These are phyloP conservation scores for Multifurca ochricompacta DNA, from an alignment of 768 basidiomycete genomes.

Conservation along the genomic window DNA sequence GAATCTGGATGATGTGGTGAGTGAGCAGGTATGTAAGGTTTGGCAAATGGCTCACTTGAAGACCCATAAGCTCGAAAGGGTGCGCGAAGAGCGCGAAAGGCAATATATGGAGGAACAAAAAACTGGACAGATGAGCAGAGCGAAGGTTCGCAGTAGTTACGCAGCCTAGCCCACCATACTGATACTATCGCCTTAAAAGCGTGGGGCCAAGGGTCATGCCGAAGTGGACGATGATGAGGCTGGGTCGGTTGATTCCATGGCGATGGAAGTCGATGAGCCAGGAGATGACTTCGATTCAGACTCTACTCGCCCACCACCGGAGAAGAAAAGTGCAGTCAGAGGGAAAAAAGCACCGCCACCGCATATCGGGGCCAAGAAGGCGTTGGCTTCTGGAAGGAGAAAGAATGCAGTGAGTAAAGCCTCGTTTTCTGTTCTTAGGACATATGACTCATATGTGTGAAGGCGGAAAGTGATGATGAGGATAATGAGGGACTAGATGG, in stretches of 20 bases:
- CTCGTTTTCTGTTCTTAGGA: neutral
- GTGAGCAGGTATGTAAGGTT: slow-evolving; percentile 21
- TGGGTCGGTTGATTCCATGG: slow-evolving; percentile 59
- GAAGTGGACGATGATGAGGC: slow-evolving; percentile 46
- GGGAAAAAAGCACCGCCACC: slow-evolving; percentile 28
- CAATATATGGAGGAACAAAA: slow-evolving; percentile 44
- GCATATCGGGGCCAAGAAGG: slow-evolving; percentile 23
- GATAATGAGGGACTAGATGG: slow-evolving; percentile 48
- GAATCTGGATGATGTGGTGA: slow-evolving; percentile 64
- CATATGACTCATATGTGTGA: slow-evolving; percentile 38
- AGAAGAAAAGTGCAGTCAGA: slow-evolving; percentile 21
- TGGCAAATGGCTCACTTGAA: neutral
- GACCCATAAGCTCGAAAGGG: slow-evolving; percentile 48
- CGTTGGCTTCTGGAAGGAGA: slow-evolving; percentile 22
- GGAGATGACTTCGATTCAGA: slow-evolving; percentile 24
- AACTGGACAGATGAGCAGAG: slow-evolving; percentile 23
- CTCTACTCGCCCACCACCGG: slow-evolving; percentile 24
- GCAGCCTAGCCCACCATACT: neutral
- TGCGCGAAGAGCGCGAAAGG: slow-evolving; percentile 63
- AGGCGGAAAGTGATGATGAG: slow-evolving; percentile 51
- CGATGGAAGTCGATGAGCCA: slow-evolving; percentile 56
- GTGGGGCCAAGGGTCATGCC: slow-evolving; percentile 47
- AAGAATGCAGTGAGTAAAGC: slow-evolving; percentile 31
- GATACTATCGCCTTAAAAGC: slow-evolving; percentile 15
- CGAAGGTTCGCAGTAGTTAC: slow-evolving; percentile 1